Percentiles rank a stretch among this genome's conserved stretches.
These are phyloP conservation scores for Capsicum baccatum DNA, from an alignment of 257 asterid species.

Conservation along the genomic window DNA sequence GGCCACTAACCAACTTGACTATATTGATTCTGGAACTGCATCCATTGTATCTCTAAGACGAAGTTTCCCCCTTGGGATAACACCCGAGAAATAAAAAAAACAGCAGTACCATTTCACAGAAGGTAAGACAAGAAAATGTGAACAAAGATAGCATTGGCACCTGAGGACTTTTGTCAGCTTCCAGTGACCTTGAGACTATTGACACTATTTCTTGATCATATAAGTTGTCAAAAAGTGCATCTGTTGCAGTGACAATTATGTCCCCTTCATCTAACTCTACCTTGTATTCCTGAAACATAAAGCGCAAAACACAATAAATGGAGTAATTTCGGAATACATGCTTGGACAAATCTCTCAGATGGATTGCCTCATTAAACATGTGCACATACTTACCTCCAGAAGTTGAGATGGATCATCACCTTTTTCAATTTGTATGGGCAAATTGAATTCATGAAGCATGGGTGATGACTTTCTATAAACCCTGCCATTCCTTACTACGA, in stretches of 20 bases:
- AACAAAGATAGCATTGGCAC: conserved; percentile 38
- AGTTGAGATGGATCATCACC: conserved; percentile 65
- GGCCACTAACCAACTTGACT: not conserved
- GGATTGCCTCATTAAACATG: not conserved
- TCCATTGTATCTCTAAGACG: not conserved
- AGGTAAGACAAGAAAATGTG: not conserved
- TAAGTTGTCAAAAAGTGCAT: conserved; percentile 85
- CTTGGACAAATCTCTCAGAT: not conserved
- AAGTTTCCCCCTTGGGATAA: not conserved
- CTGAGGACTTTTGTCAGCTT: conserved; percentile 54
- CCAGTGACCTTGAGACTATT: conserved; percentile 55
- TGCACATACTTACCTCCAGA: conserved; percentile 58
- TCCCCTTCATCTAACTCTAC: conserved; percentile 76
- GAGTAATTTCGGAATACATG: conserved; percentile 3
- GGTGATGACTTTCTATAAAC: conserved; percentile 68
- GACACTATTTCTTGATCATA: conserved; percentile 70
- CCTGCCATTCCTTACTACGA: conserved; percentile 62
- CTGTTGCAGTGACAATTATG: conserved; percentile 65
- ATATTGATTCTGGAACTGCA: not conserved
- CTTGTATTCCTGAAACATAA: conserved; percentile 57
- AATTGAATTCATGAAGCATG: conserved; percentile 70
- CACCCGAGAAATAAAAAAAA: not conserved
- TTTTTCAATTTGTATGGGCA: conserved; percentile 63
- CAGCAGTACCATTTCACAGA: not conserved
- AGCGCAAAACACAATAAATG: not conserved